Evolutionary conservation across 352 stramenopile species (phyloP), one percentile per base, ranked within the genome.

Genomic region (Phytophthora cryptogea): DNA sequence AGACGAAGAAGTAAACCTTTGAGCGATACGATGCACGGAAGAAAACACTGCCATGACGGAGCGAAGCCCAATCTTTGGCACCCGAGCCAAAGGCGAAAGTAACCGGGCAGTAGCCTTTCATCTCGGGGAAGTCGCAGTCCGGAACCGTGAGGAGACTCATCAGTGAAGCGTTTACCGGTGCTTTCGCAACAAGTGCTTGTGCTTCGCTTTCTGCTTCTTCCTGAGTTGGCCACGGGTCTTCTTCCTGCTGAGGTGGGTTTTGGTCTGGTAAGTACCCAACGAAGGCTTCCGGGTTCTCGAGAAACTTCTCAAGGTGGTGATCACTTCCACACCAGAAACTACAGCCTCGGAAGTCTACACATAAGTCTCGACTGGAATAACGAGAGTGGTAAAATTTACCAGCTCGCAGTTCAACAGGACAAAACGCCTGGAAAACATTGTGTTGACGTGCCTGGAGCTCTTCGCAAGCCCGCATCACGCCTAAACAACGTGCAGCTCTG

Each of bases 91-190:
- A 48, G 16, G 76, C 59, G 45, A 89, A 90, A 3, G 78, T 90
- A 20, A 92, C 83, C 6, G 83, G 80, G 48, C 80, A 92, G 52
- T 90, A 92, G 6, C 80, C 83, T 64, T 86, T 87, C 42, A 90
- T 58, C 50, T 92, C 83, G 0, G 80, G 80, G 30, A 89, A 88
- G 43, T 88, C 76, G 30, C 78, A 90, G 44, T 90, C 81, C 8
- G 71, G 47, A 6, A 89, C 80, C 0, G 69, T 74, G 2, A 92
- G 55, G 14, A 92, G 65, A 33, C 79, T 89, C 32, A 90, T 11
- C 10, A 90, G 44, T n/a, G 83, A 92, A 17, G 79, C 68, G 23
- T 84, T 79, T 11, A 90, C 63, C 1, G 83, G 83, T 4, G 67
- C 50, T 46, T 68, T 71, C 3, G 17, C 17, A 5, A 87, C 59